Percentiles rank a stretch among this genome's conserved stretches.
Evolutionary conservation across 768 basidiomycete genomes (phyloP).

Genomic region (Suillus subalutaceus): DNA sequence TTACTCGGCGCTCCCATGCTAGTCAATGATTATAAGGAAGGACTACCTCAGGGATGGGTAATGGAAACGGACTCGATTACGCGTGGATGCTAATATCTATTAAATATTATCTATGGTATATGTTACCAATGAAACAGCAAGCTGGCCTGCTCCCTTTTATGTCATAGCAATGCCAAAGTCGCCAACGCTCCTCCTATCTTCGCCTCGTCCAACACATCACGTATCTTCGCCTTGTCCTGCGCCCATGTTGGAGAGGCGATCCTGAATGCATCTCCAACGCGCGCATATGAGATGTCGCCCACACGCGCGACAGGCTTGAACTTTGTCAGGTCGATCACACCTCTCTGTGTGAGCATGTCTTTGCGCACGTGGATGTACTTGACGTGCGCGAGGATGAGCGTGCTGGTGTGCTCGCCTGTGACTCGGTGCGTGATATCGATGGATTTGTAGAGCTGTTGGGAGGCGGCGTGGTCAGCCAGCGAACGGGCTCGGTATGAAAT

Average conservation of each 20-base stretch:
- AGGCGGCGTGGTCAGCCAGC: conserved; percentile 2
- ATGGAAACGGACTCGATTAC: not conserved
- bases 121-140: not conserved
- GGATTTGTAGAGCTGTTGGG: conserved; percentile 37
- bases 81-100: not conserved
- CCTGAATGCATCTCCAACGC: conserved; percentile 32
- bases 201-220: conserved; percentile 15
- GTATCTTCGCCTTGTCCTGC: conserved; percentile 20
- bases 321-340: conserved; percentile 38
- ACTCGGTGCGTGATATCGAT: conserved; percentile 36
- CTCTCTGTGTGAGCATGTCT: conserved; percentile 38
- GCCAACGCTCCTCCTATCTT: conserved; percentile 11
- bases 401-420: conserved; percentile 27
- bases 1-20: too few relatives aligned
- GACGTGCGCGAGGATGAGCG: conserved; percentile 41
- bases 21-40: not conserved
- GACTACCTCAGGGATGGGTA: not conserved
- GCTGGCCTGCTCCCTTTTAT: not conserved
- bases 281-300: conserved; percentile 43
- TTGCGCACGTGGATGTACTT: conserved; percentile 46
- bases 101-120: not conserved
- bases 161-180: not conserved
- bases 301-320: conserved; percentile 39
- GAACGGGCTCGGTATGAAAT: too few relatives aligned
- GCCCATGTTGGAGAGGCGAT: conserved; percentile 26